A percentile compares a stretch with the other conserved stretches of the same genome.
Conservation (phyloP, 1,284 basidiomycete genomes). For the Cryptococcus maquisensis region DNA sequence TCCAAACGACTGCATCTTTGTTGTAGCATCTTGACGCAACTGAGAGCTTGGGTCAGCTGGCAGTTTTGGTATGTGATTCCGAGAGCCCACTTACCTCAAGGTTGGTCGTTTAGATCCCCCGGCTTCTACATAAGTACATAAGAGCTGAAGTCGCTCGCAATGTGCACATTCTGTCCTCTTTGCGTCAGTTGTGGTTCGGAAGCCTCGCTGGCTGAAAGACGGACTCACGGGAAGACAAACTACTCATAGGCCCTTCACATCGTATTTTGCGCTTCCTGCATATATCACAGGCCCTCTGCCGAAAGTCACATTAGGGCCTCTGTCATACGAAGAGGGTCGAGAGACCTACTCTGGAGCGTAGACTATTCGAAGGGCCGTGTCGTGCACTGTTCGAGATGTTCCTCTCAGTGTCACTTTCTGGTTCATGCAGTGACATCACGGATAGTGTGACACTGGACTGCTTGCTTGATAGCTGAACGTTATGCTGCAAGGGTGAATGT, state of each 20-base stretch:
- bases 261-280: slow-evolving; percentile 46
- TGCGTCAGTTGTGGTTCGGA: no score
- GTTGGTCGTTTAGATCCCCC: slow-evolving; percentile 82
- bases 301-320: no score
- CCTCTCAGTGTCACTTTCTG: no score
- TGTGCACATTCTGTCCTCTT: slow-evolving; percentile 60
- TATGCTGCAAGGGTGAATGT: no score
- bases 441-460: no score
- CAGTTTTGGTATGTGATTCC: neutral
- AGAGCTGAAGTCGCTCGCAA: slow-evolving; percentile 65
- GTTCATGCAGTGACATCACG: no score
- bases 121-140: slow-evolving; percentile 67
- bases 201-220: no score
- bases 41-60: slow-evolving; percentile 25
- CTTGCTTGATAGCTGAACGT: no score
- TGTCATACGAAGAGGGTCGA: no score
- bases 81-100: slow-evolving; percentile 59
- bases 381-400: no score
- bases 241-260: slow-evolving; percentile 47
- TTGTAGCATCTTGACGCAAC: slow-evolving; percentile 69
- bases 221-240: slow-evolving; percentile 30
- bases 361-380: no score
- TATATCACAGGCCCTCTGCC: slow-evolving; percentile 47
- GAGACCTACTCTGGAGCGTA: no score
- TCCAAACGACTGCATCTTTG: slow-evolving; percentile 68